Percentiles rank a stretch among this genome's conserved stretches.
Evolutionary conservation across 371 early-diverging fungal species (phyloP).

Genomic region (Rhizopus sp.): DNA sequence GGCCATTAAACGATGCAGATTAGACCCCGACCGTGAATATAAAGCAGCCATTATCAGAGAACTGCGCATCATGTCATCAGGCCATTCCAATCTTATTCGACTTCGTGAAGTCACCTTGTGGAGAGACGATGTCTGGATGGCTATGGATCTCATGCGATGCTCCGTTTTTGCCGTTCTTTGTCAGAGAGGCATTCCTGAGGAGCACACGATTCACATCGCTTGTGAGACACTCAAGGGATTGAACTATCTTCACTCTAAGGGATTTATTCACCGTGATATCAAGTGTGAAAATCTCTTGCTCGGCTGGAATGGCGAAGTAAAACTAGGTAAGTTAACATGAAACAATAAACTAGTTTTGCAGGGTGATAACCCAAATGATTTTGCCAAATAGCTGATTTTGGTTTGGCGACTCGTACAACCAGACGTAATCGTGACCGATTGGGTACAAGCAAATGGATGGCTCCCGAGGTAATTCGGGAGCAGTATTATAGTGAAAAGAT

Average conservation of each 20-base stretch:
- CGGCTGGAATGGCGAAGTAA: conserved; percentile 91
- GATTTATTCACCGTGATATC: conserved; percentile 96
- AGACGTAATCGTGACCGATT: conserved; percentile 76
- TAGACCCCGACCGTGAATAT: conserved; percentile 54
- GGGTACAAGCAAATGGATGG: conserved; percentile 98
- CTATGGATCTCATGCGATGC: conserved; percentile 52
- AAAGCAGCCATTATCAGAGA: conserved; percentile 50
- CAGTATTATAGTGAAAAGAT: conserved; percentile 84
- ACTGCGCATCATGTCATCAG: conserved; percentile 51
- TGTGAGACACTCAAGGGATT: conserved; percentile 72
- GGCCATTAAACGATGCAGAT: conserved; percentile 51
- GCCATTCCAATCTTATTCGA: conserved; percentile 46
- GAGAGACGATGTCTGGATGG: conserved; percentile 56
- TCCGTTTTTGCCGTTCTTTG: conserved; percentile 54
- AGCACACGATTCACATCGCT: conserved; percentile 44
- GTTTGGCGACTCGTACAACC: conserved; percentile 42
- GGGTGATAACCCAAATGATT: neutral
- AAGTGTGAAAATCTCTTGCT: conserved; percentile 98
- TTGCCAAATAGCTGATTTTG: conserved; percentile 38
- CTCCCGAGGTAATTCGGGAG: conserved; percentile 94
- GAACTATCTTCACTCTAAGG: conserved; percentile 88
- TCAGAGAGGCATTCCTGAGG: conserved; percentile 55
- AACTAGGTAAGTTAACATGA: conserved; percentile 68
- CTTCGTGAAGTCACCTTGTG: conserved; percentile 50
- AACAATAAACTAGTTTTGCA: neutral